A percentile compares a stretch with the other conserved stretches of the same genome.
Evolutionary conservation across 768 basidiomycete species (phyloP).

Genomic region (Pholiota conissans): DNA sequence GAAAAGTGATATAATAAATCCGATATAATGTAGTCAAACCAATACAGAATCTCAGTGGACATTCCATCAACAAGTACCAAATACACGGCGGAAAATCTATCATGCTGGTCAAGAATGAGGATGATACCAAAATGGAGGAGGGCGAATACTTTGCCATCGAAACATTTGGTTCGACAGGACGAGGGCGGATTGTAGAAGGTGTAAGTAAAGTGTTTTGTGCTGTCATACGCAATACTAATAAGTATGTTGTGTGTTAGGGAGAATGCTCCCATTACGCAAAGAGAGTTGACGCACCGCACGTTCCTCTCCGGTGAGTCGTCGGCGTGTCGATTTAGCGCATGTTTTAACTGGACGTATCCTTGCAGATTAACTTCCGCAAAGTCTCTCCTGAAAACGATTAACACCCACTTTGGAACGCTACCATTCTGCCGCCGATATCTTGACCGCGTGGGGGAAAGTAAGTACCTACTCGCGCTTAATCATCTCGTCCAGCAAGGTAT

Average conservation of each 20-base stretch:
- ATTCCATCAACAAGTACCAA: conserved; percentile 86
- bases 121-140: conserved; percentile 97
- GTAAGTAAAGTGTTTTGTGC: conserved; percentile 36
- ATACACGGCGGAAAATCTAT: conserved; percentile 96
- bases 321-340: background rate
- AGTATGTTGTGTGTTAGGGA: conserved; percentile 54
- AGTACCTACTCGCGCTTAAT: conserved; percentile 91
- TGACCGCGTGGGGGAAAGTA: conserved; percentile 89
- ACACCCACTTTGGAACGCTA: conserved; percentile 90
- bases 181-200: conserved; percentile 82
- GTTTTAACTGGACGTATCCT: conserved; percentile 3
- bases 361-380: conserved; percentile 81
- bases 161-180: conserved; percentile 97
- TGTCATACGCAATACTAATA: background rate
- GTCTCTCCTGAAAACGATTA: conserved; percentile 82
- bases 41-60: conserved; percentile 92
- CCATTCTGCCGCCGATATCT: conserved; percentile 96
- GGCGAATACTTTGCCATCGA: conserved; percentile 99
- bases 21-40: conserved; percentile 68
- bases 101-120: conserved; percentile 83
- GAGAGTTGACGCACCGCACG: conserved; percentile 65
- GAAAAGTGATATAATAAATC: background rate
- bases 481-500: conserved; percentile 86
- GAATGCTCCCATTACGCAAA: conserved; percentile 94
- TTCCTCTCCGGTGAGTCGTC: conserved; percentile 65